These are phyloP conservation scores for Cenococcum geophilum DNA, from an alignment of 495 filamentous ascomycete genomes.

Conservation along the genomic window DNA sequence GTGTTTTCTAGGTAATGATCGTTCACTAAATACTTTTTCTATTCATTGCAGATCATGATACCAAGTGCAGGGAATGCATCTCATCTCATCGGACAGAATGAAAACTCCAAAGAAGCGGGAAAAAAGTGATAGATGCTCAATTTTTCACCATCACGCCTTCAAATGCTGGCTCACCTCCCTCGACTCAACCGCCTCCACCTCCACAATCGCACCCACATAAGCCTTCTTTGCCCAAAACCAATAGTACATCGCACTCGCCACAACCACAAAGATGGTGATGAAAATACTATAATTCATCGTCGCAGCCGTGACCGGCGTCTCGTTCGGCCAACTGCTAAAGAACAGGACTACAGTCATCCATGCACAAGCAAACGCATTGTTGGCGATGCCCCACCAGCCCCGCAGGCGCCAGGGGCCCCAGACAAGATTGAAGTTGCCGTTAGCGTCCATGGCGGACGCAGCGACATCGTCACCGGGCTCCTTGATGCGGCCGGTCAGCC, in stretches of 20 bases:
- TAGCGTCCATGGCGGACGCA: too few relatives aligned
- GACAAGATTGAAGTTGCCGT: neutral
- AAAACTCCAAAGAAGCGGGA: too few relatives aligned
- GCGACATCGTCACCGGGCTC: neutral
- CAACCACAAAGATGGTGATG: neutral
- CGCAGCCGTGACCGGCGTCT: conserved; percentile 36
- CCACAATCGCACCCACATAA: neutral
- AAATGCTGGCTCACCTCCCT: too few relatives aligned
- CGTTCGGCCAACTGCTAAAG: conserved; percentile 40
- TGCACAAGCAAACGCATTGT: conserved; percentile 32
- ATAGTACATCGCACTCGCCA: conserved; percentile 3
- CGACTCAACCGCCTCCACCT: neutral
- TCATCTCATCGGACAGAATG: too few relatives aligned
- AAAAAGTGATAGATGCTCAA: too few relatives aligned
- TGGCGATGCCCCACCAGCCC: neutral
- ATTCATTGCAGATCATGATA: too few relatives aligned
- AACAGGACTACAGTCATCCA: conserved; percentile 39
- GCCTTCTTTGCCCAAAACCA: conserved; percentile 3
- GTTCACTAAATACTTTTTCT: too few relatives aligned
- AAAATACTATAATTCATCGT: conserved; percentile 45
- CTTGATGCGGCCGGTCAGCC: neutral
- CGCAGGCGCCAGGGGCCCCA: conserved; percentile 3
- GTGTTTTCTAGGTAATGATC: too few relatives aligned
- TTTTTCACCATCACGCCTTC: too few relatives aligned
- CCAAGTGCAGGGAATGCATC: too few relatives aligned